Conservation (phyloP, 306 rosid species). For the Quercus parvula region DNA sequence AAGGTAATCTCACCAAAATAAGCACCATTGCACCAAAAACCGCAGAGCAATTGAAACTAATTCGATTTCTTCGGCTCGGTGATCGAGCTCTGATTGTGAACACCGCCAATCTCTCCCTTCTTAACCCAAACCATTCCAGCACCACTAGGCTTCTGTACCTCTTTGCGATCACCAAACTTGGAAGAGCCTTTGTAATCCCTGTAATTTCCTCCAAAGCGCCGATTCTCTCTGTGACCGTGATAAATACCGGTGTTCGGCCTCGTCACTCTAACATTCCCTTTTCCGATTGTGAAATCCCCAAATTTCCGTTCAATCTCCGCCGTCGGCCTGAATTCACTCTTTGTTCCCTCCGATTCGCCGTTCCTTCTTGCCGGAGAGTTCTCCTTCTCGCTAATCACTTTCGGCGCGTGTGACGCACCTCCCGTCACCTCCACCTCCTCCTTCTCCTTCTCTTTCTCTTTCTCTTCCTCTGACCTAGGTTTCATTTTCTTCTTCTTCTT, state of each 20-base stretch:
- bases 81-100: constrained; percentile 17
- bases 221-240: not conserved
- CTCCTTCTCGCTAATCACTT: not conserved
- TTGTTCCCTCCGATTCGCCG: constrained; percentile 1
- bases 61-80: not conserved
- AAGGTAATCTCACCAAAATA: constrained; percentile 26
- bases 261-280: not conserved
- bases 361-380: not conserved
- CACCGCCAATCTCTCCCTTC: constrained; percentile 37
- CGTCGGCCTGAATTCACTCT: not conserved
- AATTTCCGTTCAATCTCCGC: constrained; percentile 27
- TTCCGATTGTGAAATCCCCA: constrained; percentile 16
- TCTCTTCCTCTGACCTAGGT: not conserved
- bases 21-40: not conserved
- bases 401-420: not conserved
- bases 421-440: not conserved
- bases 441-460: not conserved
- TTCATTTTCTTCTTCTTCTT: not conserved
- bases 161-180: not conserved
- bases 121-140: constrained; percentile 50
- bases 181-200: not conserved
- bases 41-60: not conserved
- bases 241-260: not conserved
- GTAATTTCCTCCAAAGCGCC: not conserved
- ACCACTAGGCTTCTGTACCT: not conserved